Conservation (phyloP, 306 rosid genomes). For the Cucurbita moschata region DNA sequence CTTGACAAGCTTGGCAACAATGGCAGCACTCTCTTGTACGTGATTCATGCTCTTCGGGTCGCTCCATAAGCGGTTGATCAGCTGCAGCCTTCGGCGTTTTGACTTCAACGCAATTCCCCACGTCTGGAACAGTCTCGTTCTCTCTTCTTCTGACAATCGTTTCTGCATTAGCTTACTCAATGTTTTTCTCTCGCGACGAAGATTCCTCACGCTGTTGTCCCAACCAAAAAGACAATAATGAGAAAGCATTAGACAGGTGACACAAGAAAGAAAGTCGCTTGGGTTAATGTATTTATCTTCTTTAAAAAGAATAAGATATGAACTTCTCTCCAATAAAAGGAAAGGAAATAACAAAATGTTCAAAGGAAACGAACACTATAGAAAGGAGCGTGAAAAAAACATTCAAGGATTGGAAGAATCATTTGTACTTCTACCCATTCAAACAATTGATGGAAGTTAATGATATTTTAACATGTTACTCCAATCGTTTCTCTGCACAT, state of each 20-base stretch:
- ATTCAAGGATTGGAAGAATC: not conserved
- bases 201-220: constrained; percentile 48
- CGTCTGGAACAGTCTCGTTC: constrained; percentile 41
- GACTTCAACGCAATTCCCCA: constrained; percentile 71
- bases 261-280: not conserved
- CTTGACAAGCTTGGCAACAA: constrained; percentile 71
- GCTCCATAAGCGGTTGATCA: constrained; percentile 55
- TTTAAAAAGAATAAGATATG: not conserved
- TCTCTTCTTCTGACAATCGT: constrained; percentile 56
- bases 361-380: not conserved
- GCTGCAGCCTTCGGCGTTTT: constrained; percentile 83
- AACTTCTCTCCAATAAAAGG: not conserved
- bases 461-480: not conserved
- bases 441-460: not conserved
- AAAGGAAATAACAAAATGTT: not conserved
- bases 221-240: not conserved
- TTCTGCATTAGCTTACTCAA: constrained; percentile 69
- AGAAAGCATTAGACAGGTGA: not conserved
- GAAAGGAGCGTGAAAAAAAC: not conserved
- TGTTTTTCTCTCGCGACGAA: constrained; percentile 59
- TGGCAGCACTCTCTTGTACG: constrained; percentile 51
- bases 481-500: not conserved
- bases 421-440: not conserved
- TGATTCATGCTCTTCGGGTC: constrained; percentile 43
- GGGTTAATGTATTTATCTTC: not conserved